Evolutionary conservation across 371 early-diverging fungal species (phyloP), one percentile per base, ranked within the genome.

Genomic region (Umbelopsis sp.): DNA sequence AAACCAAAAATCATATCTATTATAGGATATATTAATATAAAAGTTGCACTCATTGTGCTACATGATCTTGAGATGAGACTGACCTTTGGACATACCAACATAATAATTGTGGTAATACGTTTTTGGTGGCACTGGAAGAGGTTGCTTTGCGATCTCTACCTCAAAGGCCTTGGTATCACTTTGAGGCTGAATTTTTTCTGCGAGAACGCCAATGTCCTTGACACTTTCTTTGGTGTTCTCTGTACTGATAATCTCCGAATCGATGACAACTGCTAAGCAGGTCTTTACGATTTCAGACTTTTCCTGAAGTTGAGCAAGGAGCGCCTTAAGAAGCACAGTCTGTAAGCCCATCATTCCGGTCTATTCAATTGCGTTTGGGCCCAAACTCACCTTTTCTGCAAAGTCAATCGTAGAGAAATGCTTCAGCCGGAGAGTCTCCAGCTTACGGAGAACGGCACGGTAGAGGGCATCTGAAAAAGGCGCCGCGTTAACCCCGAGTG

Each of bases 1-100:
- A 81, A 80, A 41, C 90, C 89, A 75, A 90, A 91, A 8, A 89
- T 77, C 65, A 89, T 71, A 68, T 87, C 90, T 83, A 74, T 16
- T 9, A 52, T 35, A 22, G 22, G 25, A 18, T 16, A 12, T 16
- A 46, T 46, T 18, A 37, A 41, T 41, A 41, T 41, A 29, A 29
- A 22, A 29, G 7, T 41, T 41, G 12, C 12, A 7, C 12, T 1
- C 1, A 7, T 7, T 10, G 7, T 41, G 41, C 41, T 41, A 41
- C 12, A 41, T 41, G 1, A 4, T 41, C 10, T 41, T 41, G 12
- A 10, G 7, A 1, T 1, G 10, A 41, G 2, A 12, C 64, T 63
- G 69, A 72, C 77, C 74, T 72, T 77, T 77, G 35, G 74, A 77
- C 52, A 70, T 52, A 53, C 77, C 77, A 29, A 77, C 77, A 57